These are phyloP conservation scores for Limonium bicolor DNA, from an alignment of 148 eudicot genomes.

Conservation along the genomic window DNA sequence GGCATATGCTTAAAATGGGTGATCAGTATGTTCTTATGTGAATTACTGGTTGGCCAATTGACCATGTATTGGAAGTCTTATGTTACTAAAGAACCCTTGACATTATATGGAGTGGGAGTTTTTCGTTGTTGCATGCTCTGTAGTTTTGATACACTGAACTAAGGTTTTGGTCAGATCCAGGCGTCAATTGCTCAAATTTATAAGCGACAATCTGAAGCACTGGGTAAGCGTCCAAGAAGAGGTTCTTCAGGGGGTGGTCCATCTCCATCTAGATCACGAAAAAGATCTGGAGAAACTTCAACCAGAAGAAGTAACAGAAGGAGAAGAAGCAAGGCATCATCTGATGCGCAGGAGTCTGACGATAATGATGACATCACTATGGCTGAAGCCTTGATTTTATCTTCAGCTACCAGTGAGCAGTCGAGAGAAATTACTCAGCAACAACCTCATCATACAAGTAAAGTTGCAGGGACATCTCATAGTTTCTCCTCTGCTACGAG, in stretches of 20 bases:
- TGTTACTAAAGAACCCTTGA: too few species aligned
- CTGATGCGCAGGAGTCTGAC: constrained; percentile 46
- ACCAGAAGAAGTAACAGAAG: constrained; percentile 1
- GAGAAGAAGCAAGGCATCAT: constrained; percentile 25
- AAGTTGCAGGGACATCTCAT: constrained; percentile 23
- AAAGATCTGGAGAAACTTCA: not conserved
- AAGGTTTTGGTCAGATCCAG: constrained; percentile 37
- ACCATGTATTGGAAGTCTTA: too few species aligned
- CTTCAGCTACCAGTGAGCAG: constrained; percentile 58
- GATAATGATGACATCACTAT: constrained; percentile 50
- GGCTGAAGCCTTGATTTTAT: constrained; percentile 7
- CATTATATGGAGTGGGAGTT: too few species aligned
- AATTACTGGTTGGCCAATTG: too few species aligned
- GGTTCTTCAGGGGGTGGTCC: not conserved
- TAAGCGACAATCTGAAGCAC: constrained; percentile 53
- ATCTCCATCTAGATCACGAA: constrained; percentile 4
- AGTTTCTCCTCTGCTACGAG: constrained; percentile 22
- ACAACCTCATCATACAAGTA: constrained; percentile 19
- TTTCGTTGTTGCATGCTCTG: too few species aligned
- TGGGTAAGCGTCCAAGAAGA: constrained; percentile 27
- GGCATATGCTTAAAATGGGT: too few species aligned
- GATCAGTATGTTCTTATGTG: too few species aligned
- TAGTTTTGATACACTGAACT: too few species aligned
- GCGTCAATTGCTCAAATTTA: constrained; percentile 51
- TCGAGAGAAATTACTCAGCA: constrained; percentile 24